Conservation (phyloP, 495 filamentous ascomycete species). For the Pseudevernia furfuracea region DNA sequence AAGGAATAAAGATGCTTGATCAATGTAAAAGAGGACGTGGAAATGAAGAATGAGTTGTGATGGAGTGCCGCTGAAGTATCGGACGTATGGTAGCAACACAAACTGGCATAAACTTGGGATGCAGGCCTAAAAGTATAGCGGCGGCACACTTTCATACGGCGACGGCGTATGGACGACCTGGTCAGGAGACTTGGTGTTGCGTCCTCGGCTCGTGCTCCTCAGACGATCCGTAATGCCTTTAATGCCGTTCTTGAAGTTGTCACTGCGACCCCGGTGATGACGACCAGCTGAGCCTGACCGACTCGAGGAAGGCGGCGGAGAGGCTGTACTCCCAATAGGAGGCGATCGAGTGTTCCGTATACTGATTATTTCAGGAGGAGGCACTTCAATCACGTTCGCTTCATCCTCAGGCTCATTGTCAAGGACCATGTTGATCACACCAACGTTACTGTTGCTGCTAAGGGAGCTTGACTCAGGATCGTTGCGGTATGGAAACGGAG, state of each 20-base stretch:
- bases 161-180: slow-evolving; percentile 35
- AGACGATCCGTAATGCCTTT: slow-evolving; percentile 60
- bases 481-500: slow-evolving; percentile 33
- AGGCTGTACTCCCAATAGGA: slow-evolving; percentile 29
- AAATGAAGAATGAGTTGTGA: not conserved
- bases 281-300: slow-evolving; percentile 36
- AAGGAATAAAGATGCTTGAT: not conserved
- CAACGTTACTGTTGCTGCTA: slow-evolving; percentile 33
- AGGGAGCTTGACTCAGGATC: slow-evolving; percentile 37
- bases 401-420: slow-evolving; percentile 49
- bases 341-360: slow-evolving; percentile 18
- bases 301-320: slow-evolving; percentile 18
- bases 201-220: slow-evolving; percentile 56
- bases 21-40: not conserved
- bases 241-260: slow-evolving; percentile 58
- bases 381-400: slow-evolving; percentile 29
- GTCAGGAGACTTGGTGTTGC: slow-evolving; percentile 32
- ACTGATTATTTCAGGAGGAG: slow-evolving; percentile 19
- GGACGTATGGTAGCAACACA: not conserved
- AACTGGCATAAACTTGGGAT: not conserved
- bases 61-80: not conserved
- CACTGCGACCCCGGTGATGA: slow-evolving; percentile 61
- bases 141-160: slow-evolving; percentile 52
- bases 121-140: slow-evolving; percentile 26
- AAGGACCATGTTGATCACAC: slow-evolving; percentile 68